Evolutionary conservation across 1,284 basidiomycete species (phyloP).

Genomic region (Kwoniella shivajii): DNA sequence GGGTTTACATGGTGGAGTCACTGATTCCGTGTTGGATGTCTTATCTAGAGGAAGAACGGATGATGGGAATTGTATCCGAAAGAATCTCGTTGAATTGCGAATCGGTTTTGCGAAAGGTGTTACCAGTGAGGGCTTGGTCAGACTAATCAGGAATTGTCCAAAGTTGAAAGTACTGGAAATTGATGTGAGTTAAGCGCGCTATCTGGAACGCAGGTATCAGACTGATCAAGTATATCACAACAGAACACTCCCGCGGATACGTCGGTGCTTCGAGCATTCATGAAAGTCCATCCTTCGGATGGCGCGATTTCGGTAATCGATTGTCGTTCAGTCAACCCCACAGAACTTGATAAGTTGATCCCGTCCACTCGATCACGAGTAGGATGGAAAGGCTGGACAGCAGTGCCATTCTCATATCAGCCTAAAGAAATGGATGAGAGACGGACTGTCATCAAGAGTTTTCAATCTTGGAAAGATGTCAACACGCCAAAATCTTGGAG

Average conservation of each 20-base stretch:
- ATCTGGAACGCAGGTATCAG: no score
- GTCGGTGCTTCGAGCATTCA: constrained; percentile 67
- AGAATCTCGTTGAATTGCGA: constrained; percentile 69
- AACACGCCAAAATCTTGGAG: constrained; percentile 54
- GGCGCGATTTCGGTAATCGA: constrained; percentile 66
- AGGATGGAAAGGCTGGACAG: constrained; percentile 71
- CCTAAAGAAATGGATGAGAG: constrained; percentile 49
- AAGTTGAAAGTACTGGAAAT: constrained; percentile 69
- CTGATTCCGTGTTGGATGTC: constrained; percentile 67
- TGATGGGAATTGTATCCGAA: constrained; percentile 56
- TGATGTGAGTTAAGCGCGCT: constrained; percentile 57
- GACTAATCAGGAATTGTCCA: constrained; percentile 67
- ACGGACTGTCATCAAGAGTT: constrained; percentile 74
- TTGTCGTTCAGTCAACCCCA: constrained; percentile 69
- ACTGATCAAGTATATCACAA: not conserved
- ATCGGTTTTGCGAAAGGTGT: constrained; percentile 70
- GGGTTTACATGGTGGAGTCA: constrained; percentile 60
- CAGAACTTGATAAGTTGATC: constrained; percentile 59
- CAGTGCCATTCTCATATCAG: constrained; percentile 51
- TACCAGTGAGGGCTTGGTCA: constrained; percentile 64
- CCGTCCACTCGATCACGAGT: constrained; percentile 64
- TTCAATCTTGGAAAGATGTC: constrained; percentile 82
- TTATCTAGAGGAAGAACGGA: constrained; percentile 57
- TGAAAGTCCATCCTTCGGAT: constrained; percentile 55
- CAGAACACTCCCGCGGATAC: constrained; percentile 70